Percentiles rank a stretch among this genome's conserved stretches.
Evolutionary conservation across 192 early-diverging fungal genomes (phyloP).

Genomic region (Mortierella antarctica): DNA sequence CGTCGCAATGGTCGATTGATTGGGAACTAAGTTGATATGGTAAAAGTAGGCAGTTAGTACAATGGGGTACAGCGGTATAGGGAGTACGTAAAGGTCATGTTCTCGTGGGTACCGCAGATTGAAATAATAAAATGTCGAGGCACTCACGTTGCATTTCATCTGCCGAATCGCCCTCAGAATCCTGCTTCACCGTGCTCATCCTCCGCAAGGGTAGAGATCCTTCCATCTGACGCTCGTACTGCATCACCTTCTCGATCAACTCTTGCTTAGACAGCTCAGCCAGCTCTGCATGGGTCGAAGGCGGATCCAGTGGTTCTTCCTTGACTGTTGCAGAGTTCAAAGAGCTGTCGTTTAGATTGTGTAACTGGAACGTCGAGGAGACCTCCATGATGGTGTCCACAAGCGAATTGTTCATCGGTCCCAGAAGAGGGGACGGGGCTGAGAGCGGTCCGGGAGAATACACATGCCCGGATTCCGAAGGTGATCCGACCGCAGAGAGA

Average conservation of each 20-base stretch:
- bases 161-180: neutral
- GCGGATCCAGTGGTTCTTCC: constrained; percentile 24
- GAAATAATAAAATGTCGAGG: neutral
- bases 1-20: neutral
- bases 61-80: neutral
- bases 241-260: constrained; percentile 57
- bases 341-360: constrained; percentile 37
- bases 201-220: constrained; percentile 25
- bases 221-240: constrained; percentile 53
- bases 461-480: constrained; percentile 13
- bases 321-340: neutral
- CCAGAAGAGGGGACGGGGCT: constrained; percentile 29
- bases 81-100: constrained; percentile 7
- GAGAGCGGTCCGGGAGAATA: constrained; percentile 45
- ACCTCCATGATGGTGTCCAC: constrained; percentile 33
- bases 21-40: neutral
- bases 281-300: constrained; percentile 34
- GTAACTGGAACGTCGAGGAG: constrained; percentile 33
- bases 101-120: neutral
- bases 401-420: constrained; percentile 14
- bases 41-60: neutral
- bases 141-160: constrained; percentile 16
- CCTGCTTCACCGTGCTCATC: constrained; percentile 35
- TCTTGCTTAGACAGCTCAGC: constrained; percentile 45
- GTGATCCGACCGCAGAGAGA: constrained; percentile 35